phyloP scores from a whole-genome alignment of 768 basidiomycete species.

The Tephrocybe sp. region DNA sequence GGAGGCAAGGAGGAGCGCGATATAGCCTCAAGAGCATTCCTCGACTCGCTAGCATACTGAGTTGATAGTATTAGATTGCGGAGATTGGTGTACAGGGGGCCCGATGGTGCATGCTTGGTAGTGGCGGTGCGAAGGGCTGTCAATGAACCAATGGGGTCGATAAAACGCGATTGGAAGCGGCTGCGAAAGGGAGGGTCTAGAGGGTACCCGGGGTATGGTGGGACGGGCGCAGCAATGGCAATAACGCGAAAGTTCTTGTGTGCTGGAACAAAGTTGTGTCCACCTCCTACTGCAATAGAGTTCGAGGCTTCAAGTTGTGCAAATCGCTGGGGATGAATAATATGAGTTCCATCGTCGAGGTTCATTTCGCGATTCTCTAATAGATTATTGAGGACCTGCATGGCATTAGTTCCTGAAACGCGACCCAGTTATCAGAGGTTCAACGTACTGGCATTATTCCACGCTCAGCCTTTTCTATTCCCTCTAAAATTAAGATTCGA shows the following conservation, averaged over 20 bases:
- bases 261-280: slow-evolving; percentile 56
- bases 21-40: slow-evolving; percentile 49
- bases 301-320: slow-evolving; percentile 41
- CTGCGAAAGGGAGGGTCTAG: slow-evolving; percentile 68
- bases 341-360: slow-evolving; percentile 67
- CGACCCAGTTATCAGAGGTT: neutral
- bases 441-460: slow-evolving; percentile 65
- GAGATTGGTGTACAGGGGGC: slow-evolving; percentile 41
- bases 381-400: slow-evolving; percentile 59
- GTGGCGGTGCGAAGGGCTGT: slow-evolving; percentile 32
- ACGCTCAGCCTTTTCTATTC: slow-evolving; percentile 69
- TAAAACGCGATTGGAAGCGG: slow-evolving; percentile 66
- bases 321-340: slow-evolving; percentile 61
- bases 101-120: slow-evolving; percentile 2
- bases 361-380: slow-evolving; percentile 77
- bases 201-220: slow-evolving; percentile 64
- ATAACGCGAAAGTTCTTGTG: slow-evolving; percentile 68
- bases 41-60: slow-evolving; percentile 60
- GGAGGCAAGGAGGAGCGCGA: slow-evolving; percentile 53
- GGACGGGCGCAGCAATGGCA: slow-evolving; percentile 67
- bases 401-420: neutral
- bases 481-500: slow-evolving; percentile 62
- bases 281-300: slow-evolving; percentile 27
- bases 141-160: slow-evolving; percentile 56
- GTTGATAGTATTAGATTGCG: slow-evolving; percentile 58